A percentile compares a stretch with the other conserved stretches of the same genome.
Conservation (phyloP, 257 asterid genomes). For the Solanum boliviense region DNA sequence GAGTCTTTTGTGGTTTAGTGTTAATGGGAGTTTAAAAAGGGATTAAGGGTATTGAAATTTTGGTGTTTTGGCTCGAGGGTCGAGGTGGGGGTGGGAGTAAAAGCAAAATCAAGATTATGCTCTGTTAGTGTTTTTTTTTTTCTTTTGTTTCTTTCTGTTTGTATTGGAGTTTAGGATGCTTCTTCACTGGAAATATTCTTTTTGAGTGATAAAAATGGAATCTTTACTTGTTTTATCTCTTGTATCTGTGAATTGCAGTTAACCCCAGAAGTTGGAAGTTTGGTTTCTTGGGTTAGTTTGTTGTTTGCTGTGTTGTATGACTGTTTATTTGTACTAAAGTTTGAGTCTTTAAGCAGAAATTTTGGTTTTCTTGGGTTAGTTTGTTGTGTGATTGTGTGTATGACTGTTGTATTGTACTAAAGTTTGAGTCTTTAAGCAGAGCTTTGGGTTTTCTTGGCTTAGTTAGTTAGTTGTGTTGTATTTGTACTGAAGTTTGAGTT, state of each 20-base stretch:
- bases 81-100: background rate
- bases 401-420: background rate
- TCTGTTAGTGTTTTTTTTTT: background rate
- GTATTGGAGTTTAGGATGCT: constrained; percentile 21
- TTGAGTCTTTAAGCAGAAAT: background rate
- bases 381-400: background rate
- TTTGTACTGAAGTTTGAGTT: background rate
- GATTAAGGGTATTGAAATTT: constrained; percentile 7
- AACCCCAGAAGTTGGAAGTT: constrained; percentile 9
- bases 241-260: constrained; percentile 19
- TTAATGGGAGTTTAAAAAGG: background rate
- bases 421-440: background rate
- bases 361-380: constrained; percentile 8
- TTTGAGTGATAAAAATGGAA: constrained; percentile 18
- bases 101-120: background rate
- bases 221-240: constrained; percentile 21
- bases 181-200: constrained; percentile 9
- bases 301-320: background rate
- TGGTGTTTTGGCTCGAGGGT: background rate
- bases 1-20: background rate
- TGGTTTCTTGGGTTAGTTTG: constrained; percentile 9
- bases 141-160: constrained; percentile 32
- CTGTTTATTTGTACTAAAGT: background rate
- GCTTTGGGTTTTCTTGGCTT: constrained; percentile 2
- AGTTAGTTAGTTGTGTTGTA: background rate